These are phyloP conservation scores for Amanita brunnescens DNA, from an alignment of 768 basidiomycete species.

Conservation along the genomic window DNA sequence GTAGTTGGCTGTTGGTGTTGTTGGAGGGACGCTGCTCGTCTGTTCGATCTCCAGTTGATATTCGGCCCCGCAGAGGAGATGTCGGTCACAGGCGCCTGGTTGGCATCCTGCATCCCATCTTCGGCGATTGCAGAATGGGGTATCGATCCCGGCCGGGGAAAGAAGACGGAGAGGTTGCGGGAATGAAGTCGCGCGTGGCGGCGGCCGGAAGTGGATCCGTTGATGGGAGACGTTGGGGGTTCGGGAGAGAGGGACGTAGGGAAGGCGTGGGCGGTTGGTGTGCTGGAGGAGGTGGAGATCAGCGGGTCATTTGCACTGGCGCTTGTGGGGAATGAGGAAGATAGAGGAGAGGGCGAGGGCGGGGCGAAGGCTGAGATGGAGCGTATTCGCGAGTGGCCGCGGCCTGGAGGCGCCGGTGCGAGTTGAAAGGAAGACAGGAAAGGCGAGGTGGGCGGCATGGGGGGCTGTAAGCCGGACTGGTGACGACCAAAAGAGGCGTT, in stretches of 20 bases:
- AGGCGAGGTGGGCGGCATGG: too few species aligned
- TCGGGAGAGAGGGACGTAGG: conserved; percentile 12
- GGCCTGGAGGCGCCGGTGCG: too few species aligned
- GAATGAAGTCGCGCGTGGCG: not conserved
- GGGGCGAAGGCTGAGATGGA: conserved; percentile 4
- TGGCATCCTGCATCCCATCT: too few species aligned
- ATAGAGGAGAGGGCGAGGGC: conserved; percentile 40
- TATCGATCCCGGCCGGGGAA: too few species aligned
- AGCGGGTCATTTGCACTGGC: conserved; percentile 18
- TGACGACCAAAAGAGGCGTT: too few species aligned
- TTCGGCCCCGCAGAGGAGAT: too few species aligned
- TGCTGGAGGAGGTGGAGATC: conserved; percentile 9
- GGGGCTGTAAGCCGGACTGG: too few species aligned
- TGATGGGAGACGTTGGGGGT: conserved; percentile 8
- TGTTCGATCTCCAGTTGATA: conserved; percentile 9
- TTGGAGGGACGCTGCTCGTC: not conserved
- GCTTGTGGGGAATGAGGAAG: conserved; percentile 6
- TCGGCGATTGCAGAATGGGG: conserved; percentile 23
- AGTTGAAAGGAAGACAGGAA: conserved; percentile 1
- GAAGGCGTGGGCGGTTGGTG: conserved; percentile 11
- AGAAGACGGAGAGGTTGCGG: too few species aligned
- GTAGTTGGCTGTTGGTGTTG: conserved; percentile 14
- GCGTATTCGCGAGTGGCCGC: not conserved
- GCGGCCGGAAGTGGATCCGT: not conserved
- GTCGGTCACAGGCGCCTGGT: too few species aligned